Conservation (phyloP, 1,284 basidiomycete species). For the Ceratorhiza oryzae-sativae region DNA sequence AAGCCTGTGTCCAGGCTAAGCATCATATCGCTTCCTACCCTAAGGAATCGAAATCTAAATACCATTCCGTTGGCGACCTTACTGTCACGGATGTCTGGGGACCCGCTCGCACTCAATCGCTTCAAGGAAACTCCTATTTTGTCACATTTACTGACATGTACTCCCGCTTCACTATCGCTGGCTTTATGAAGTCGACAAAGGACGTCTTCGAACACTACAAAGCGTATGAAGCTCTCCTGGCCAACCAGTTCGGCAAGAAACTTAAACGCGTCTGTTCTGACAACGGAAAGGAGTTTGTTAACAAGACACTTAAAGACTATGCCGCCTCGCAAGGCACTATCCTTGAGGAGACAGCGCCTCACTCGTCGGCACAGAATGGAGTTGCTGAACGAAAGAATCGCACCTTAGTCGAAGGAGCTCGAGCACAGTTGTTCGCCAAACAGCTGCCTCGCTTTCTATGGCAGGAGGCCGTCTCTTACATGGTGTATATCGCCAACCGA, state of each 20-base stretch:
- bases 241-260: neutral
- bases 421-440: neutral
- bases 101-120: neutral
- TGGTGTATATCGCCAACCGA: neutral
- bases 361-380: constrained; percentile 48
- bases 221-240: neutral
- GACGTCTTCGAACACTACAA: neutral
- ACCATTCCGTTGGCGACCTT: constrained; percentile 18
- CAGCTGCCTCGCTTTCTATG: neutral
- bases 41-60: constrained; percentile 38
- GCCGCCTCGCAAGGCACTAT: neutral
- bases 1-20: neutral
- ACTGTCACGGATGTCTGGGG: constrained; percentile 1
- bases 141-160: neutral
- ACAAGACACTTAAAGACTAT: neutral
- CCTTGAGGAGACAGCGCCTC: constrained; percentile 39
- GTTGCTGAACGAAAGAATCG: constrained; percentile 47
- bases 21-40: constrained; percentile 7
- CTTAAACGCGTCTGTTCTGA: neutral
- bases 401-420: constrained; percentile 22
- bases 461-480: constrained; percentile 20
- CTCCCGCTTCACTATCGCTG: neutral
- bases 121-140: constrained; percentile 6
- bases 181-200: constrained; percentile 7
- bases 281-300: neutral